phyloP scores from a whole-genome alignment of 805 yeast species.

The Ogataea angusta region DNA sequence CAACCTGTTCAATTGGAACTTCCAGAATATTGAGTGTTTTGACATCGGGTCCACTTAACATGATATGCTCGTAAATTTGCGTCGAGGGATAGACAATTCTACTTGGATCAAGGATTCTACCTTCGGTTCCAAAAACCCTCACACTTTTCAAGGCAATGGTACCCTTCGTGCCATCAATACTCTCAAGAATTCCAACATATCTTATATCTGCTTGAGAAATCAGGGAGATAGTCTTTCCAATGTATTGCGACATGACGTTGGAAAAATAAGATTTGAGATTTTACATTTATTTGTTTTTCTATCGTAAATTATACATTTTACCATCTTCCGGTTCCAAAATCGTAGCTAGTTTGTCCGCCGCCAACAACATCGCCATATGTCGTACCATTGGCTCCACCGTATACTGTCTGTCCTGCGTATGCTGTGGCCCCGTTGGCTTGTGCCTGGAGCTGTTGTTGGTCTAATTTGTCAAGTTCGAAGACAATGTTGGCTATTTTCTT shows the following conservation, averaged over 20 bases:
- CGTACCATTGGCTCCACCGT: slow-evolving; percentile 22
- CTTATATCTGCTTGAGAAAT: slow-evolving; percentile 77
- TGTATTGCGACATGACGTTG: slow-evolving; percentile 75
- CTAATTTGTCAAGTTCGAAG: slow-evolving; percentile 55
- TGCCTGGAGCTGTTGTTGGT: slow-evolving; percentile 35
- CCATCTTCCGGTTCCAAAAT: slow-evolving; percentile 35
- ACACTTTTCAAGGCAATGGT: slow-evolving; percentile 82
- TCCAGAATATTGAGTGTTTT: slow-evolving; percentile 85
- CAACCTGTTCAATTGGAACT: slow-evolving; percentile 58
- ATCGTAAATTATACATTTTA: slow-evolving; percentile 14
- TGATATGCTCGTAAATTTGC: slow-evolving; percentile 69
- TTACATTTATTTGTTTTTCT: slow-evolving; percentile 1
- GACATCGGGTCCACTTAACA: slow-evolving; percentile 89
- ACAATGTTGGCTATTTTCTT: slow-evolving; percentile 87
- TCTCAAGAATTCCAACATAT: slow-evolving; percentile 85
- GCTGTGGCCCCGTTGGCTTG: slow-evolving; percentile 30
- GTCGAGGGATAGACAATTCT: slow-evolving; percentile 70
- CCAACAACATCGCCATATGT: slow-evolving; percentile 15
- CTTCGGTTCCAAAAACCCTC: slow-evolving; percentile 88
- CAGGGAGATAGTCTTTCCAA: slow-evolving; percentile 84
- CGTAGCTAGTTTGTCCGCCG: slow-evolving; percentile 28
- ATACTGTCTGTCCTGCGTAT: slow-evolving; percentile 31
- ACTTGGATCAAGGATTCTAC: slow-evolving; percentile 67
- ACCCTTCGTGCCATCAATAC: slow-evolving; percentile 85
- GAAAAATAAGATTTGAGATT: background rate